Evolutionary conservation across 2,329 filamentous ascomycete genomes (phyloP), one percentile per base, ranked within the genome.

Genomic region (Ramularia endophylla): DNA sequence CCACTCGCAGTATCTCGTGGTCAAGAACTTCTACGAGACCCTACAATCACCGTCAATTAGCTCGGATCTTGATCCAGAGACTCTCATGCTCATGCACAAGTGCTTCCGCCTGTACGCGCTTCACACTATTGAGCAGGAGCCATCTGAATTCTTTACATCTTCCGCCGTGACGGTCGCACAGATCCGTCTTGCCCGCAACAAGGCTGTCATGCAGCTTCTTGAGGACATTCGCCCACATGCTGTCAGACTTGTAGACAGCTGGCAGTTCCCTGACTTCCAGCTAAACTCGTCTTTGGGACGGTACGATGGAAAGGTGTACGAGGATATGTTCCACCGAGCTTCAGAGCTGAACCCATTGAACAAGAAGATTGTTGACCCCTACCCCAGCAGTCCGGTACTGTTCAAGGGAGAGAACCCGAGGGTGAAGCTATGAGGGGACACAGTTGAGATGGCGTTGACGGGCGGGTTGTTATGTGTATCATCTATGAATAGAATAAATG

Each of bases 181-280:
- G 66, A 87, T 88, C 56, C 74, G 78, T 44, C 73, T 87, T 8
- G 75, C 81, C 1, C 72, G 81, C 44, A 81, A 77, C 1, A 83
- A 75, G 58, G 73, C 77, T 5, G 80, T 85, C 4, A 81, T 85
- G 71, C 77, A 76, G 55, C 67, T 88, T 13, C 69, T 88, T 4
- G 77, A 81, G 43, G 80, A 86, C 47, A 78, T 88, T 46, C 71
- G 85, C 5, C 85, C 84, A 3, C 84, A 88, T 57, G 82, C 84
- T 1, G 72, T 88, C 11, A 65, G 77, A 8, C 66, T 88, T 8
- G 83, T 87, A 0, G 84, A 88, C 55, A 70, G 80, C 0, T 88
- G 84, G 85, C 76, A 77, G 46, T 85, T 88, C 64, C 79, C 83
- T 1, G 84, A 88, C 59, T 88, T 81, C 81, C 81, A 85, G 54